Conservation (phyloP, 176 grass and related monocot genomes). For the Tillandsia leiboldiana region DNA sequence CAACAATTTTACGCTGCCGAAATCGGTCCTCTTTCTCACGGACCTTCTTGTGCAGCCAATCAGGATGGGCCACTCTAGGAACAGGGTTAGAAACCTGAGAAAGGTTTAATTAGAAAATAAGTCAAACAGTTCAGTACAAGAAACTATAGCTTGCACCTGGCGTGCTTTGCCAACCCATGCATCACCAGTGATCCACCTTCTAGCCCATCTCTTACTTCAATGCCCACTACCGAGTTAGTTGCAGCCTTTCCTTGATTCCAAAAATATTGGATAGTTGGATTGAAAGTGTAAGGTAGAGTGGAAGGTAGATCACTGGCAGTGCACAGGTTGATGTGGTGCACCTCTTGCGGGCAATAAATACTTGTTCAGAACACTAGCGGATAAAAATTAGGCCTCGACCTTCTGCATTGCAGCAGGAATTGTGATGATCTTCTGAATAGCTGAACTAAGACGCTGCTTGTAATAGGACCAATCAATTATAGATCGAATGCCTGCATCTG, state of each 20-base stretch:
- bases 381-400: constrained; percentile 27
- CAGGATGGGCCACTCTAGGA: constrained; percentile 89
- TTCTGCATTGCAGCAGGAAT: constrained; percentile 99
- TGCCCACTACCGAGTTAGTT: no score
- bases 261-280: no score
- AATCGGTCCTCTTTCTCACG: constrained; percentile 90
- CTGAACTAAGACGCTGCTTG: constrained; percentile 73
- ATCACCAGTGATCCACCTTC: no score
- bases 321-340: no score
- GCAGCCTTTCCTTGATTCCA: no score
- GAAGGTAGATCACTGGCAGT: no score
- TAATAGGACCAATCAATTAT: constrained; percentile 99
- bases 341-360: no score
- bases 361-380: background rate
- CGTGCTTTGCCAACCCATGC: no score
- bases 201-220: no score
- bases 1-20: constrained; percentile 78
- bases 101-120: constrained; percentile 20
- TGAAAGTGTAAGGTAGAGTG: no score
- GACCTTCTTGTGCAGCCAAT: constrained; percentile 96
- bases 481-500: constrained; percentile 59
- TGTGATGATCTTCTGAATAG: constrained; percentile 98
- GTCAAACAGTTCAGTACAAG: constrained; percentile 6
- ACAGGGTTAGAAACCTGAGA: constrained; percentile 91
- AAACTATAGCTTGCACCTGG: no score